Percentiles rank a stretch among this genome's conserved stretches.
Conservation (phyloP, 192 early-diverging fungal genomes). For the Coemansia sp. region DNA sequence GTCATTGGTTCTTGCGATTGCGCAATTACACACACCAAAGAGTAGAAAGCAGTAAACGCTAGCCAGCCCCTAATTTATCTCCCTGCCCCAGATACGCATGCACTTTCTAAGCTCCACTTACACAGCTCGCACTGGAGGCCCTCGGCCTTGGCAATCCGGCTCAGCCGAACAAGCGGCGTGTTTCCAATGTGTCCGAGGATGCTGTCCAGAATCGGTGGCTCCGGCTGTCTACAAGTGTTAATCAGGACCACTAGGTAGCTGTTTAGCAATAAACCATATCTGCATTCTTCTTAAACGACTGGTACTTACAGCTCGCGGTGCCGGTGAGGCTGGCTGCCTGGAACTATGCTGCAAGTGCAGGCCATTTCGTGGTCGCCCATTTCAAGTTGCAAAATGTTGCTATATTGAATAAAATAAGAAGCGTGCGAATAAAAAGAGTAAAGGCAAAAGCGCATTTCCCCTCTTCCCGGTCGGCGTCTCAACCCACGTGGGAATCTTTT, state of each 20-base stretch:
- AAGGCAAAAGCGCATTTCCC: neutral
- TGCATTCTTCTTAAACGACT: neutral
- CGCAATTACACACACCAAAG: neutral
- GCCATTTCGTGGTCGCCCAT: conserved; percentile 52
- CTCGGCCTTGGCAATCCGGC: conserved; percentile 79
- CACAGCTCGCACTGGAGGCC: conserved; percentile 93
- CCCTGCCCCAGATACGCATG: neutral
- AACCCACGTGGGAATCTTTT: neutral
- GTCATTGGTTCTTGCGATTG: conserved; percentile 3
- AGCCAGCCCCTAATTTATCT: neutral
- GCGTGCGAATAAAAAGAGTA: conserved; percentile 1
- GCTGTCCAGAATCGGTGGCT: conserved; percentile 78
- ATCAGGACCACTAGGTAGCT: neutral
- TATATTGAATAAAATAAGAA: neutral
- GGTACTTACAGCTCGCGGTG: conserved; percentile 52
- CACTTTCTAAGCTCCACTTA: conserved; percentile 12
- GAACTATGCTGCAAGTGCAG: conserved; percentile 48
- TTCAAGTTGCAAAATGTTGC: neutral
- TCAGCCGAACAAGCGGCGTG: conserved; percentile 91
- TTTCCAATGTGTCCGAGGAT: conserved; percentile 96
- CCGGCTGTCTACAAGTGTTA: conserved; percentile 53
- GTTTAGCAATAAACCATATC: neutral
- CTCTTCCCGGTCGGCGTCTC: neutral
- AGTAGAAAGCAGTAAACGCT: neutral
- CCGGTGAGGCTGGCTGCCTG: conserved; percentile 41